These are phyloP conservation scores for Tulasnella sp. DNA, from an alignment of 768 basidiomycete species.

Conservation along the genomic window DNA sequence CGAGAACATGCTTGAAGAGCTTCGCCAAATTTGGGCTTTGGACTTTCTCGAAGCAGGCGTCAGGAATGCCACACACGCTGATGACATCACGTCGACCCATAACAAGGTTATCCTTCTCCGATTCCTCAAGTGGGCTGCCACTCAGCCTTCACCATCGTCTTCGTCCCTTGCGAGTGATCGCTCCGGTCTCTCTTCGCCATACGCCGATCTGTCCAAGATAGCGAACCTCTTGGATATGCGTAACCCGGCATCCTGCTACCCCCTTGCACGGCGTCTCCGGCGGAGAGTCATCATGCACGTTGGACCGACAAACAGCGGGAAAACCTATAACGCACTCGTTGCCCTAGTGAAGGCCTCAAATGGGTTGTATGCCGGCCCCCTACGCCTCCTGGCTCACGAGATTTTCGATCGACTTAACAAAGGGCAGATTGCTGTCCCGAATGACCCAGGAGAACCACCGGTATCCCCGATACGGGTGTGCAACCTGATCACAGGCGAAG, in stretches of 20 bases:
- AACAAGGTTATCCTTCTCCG: background rate
- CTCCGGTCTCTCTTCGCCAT: background rate
- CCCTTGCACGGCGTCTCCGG: slow-evolving; percentile 42
- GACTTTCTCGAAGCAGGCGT: background rate
- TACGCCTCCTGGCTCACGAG: slow-evolving; percentile 89
- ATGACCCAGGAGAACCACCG: slow-evolving; percentile 4
- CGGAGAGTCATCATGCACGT: slow-evolving; percentile 89
- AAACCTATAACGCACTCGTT: slow-evolving; percentile 85
- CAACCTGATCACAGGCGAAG: slow-evolving; percentile 89
- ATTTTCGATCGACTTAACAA: slow-evolving; percentile 84
- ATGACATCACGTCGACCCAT: background rate
- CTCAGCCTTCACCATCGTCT: background rate
- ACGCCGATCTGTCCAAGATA: background rate
- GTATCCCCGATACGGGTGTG: slow-evolving; percentile 36
- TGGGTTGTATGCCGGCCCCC: slow-evolving; percentile 83
- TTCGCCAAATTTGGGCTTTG: background rate
- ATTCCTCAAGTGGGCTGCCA: slow-evolving; percentile 2
- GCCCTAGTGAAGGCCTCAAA: slow-evolving; percentile 62
- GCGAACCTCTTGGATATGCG: slow-evolving; percentile 13
- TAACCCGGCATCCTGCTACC: slow-evolving; percentile 18
- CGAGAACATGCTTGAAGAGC: too few relatives aligned
- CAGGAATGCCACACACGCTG: background rate
- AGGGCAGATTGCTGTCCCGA: slow-evolving; percentile 58
- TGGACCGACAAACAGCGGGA: slow-evolving; percentile 95
- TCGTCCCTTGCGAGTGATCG: background rate